These are phyloP conservation scores for peach (Prunus persica) DNA, from an alignment of 306 rosid genomes.

Conservation along the genomic window DNA sequence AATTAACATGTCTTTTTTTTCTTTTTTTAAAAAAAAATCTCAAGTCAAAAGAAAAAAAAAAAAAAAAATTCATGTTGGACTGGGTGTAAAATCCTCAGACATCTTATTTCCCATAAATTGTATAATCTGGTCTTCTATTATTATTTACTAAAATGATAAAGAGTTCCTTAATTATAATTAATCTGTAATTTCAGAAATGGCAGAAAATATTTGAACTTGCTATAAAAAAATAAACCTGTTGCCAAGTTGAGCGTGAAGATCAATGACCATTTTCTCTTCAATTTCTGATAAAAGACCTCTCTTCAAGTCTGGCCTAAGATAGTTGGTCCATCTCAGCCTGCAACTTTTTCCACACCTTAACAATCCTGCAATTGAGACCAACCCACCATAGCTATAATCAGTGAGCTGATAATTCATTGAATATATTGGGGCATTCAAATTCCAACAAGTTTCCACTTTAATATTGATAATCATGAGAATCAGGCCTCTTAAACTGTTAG, in stretches of 20 bases:
- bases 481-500: too few species aligned
- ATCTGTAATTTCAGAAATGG: background rate
- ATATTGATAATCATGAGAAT: background rate
- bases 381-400: conserved; percentile 3
- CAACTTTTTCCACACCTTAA: conserved; percentile 96
- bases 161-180: too few species aligned
- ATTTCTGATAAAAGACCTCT: conserved; percentile 82
- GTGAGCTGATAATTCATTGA: background rate
- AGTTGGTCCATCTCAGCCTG: conserved; percentile 92
- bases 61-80: background rate
- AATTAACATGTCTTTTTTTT: background rate
- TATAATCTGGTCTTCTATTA: background rate
- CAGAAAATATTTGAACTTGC: too few species aligned
- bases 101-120: background rate
- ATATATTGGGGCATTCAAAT: background rate
- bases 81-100: background rate
- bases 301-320: conserved; percentile 86
- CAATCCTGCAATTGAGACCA: conserved; percentile 55
- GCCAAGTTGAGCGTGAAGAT: conserved; percentile 93
- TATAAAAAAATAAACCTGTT: conserved; percentile 50
- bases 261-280: conserved; percentile 88
- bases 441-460: background rate
- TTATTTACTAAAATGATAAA: background rate
- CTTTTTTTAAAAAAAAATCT: background rate
- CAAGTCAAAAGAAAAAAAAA: background rate